These are phyloP conservation scores for Diaporthe sp. DNA, from an alignment of 2,329 filamentous ascomycete genomes.

Conservation along the genomic window DNA sequence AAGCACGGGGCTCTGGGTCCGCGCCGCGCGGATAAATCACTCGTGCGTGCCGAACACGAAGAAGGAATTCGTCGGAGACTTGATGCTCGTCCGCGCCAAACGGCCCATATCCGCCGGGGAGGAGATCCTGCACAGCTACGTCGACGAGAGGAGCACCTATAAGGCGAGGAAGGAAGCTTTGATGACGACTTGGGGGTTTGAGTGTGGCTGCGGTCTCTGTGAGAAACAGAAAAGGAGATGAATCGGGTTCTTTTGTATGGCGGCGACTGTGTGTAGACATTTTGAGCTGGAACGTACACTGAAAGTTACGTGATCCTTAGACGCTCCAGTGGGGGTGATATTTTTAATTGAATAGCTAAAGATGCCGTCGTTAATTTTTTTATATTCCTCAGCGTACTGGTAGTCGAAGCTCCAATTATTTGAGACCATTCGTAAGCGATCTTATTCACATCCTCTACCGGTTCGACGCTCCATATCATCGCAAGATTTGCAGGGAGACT, in stretches of 20 bases:
- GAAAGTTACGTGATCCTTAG: no score
- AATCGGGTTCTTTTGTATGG: no score
- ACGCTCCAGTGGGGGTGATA: neutral
- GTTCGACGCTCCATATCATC: no score
- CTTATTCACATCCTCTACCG: no score
- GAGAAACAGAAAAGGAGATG: neutral
- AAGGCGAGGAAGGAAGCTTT: neutral
- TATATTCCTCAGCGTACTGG: no score
- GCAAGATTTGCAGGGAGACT: no score
- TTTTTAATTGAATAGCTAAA: no score
- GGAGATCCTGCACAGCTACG: constrained; percentile 50
- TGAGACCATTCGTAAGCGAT: no score
- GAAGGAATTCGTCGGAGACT: constrained; percentile 50
- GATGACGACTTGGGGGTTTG: neutral
- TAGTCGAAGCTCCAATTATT: no score
- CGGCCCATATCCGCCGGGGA: constrained; percentile 53
- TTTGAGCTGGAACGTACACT: neutral
- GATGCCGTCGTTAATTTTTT: no score
- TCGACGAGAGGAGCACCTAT: neutral
- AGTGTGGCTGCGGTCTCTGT: neutral
- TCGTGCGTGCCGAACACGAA: constrained; percentile 50
- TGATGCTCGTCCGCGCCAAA: constrained; percentile 53
- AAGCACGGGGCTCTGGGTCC: neutral
- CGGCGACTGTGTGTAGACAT: neutral
- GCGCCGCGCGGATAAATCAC: constrained; percentile 49